A percentile compares a stretch with the other conserved stretches of the same genome.
Evolutionary conservation across 805 yeast genomes (phyloP).

Genomic region (Myxozyma lipomycoides): DNA sequence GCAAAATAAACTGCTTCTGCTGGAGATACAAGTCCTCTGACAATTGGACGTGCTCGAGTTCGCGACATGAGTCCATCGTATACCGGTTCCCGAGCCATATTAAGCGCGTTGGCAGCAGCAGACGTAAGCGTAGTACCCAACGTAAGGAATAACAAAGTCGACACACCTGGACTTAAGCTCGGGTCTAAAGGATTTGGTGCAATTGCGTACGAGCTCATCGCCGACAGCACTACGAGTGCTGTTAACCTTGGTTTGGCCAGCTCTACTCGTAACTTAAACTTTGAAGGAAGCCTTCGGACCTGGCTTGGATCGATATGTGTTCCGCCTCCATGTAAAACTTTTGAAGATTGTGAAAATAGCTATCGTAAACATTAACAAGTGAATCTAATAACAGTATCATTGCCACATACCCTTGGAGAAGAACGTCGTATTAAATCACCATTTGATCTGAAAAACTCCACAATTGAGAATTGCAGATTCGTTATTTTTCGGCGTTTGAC

Average conservation of each 20-base stretch:
- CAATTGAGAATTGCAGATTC: neutral
- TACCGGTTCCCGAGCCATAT: conserved; percentile 93
- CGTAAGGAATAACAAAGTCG: conserved; percentile 67
- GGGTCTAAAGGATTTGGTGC: conserved; percentile 64
- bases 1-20: conserved; percentile 80
- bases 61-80: conserved; percentile 84
- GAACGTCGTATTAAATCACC: neutral
- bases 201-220: conserved; percentile 89
- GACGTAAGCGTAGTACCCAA: conserved; percentile 83
- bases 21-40: conserved; percentile 71
- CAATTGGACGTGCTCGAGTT: conserved; percentile 86
- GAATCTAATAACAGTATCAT: neutral
- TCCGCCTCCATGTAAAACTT: conserved; percentile 4
- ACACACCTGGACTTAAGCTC: conserved; percentile 40
- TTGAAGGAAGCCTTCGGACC: conserved; percentile 8
- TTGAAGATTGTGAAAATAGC: conserved; percentile 11
- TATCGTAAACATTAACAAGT: neutral
- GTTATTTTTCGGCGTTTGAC: no score
- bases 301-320: neutral
- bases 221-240: conserved; percentile 79
- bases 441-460: neutral
- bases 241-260: conserved; percentile 90
- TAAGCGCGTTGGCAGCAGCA: conserved; percentile 93
- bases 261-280: conserved; percentile 50
- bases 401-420: neutral